Percentiles rank a stretch among this genome's conserved stretches.
phyloP scores from a whole-genome alignment of 129 eudicot species.

The Artemisia tridentata region DNA sequence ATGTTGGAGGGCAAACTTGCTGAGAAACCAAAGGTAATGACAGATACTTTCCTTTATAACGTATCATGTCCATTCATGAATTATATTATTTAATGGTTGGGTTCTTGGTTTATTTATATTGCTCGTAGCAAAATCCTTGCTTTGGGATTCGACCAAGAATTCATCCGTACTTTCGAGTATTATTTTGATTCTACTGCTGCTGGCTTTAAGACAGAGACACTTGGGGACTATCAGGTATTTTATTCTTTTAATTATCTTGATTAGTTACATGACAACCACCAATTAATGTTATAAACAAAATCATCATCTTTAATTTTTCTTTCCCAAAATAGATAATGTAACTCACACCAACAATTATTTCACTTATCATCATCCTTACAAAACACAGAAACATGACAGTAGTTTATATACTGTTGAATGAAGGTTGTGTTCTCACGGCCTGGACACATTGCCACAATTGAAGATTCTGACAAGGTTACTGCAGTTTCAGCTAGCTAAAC shows the following conservation, averaged over 20 bases:
- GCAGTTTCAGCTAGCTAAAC: too few relatives aligned
- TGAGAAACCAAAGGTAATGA: constrained; percentile 61
- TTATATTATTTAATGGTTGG: neutral
- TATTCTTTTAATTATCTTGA: too few relatives aligned
- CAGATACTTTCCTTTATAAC: neutral
- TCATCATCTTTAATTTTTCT: too few relatives aligned
- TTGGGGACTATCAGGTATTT: constrained; percentile 75
- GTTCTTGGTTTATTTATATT: neutral
- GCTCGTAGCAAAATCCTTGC: constrained; percentile 52
- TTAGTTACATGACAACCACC: too few relatives aligned
- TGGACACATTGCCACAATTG: constrained; percentile 55
- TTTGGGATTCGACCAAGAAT: constrained; percentile 82
- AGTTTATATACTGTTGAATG: neutral
- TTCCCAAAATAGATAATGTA: too few relatives aligned
- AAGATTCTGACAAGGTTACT: constrained; percentile 38
- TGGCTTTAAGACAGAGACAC: constrained; percentile 72
- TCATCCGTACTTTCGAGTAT: constrained; percentile 86
- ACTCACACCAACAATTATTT: too few relatives aligned
- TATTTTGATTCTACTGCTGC: constrained; percentile 89
- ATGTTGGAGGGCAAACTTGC: constrained; percentile 71
- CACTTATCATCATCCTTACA: too few relatives aligned
- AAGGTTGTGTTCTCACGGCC: constrained; percentile 85
- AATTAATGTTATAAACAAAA: too few relatives aligned
- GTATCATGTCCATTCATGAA: neutral
- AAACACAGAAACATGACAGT: too few relatives aligned